Evolutionary conservation across 352 stramenopile genomes (phyloP).

Genomic region (Phytophthora pluvialis): DNA sequence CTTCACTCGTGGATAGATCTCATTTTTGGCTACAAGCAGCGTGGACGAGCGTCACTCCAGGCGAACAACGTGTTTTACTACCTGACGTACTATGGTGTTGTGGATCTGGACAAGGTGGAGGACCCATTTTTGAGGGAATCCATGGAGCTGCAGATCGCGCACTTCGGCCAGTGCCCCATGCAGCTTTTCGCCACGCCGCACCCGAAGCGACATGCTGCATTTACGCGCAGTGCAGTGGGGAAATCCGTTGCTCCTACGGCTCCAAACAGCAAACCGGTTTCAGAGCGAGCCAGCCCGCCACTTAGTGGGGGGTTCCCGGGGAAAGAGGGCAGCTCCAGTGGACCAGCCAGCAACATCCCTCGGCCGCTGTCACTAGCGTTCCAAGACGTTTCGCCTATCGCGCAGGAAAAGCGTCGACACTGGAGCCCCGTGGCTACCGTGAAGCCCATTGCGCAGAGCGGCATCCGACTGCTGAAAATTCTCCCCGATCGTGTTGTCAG

Average conservation of each 20-base stretch:
- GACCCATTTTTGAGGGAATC: conserved; percentile 93
- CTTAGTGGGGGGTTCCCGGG: conserved; percentile 14
- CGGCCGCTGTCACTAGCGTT: conserved; percentile 73
- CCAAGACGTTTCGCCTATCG: conserved; percentile 53
- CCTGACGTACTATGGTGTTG: conserved; percentile 92
- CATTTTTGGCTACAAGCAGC: conserved; percentile 99
- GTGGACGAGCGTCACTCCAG: conserved; percentile 92
- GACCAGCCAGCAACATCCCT: conserved; percentile 35
- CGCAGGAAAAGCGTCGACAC: conserved; percentile 61
- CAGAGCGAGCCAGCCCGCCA: conserved; percentile 22
- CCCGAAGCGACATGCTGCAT: conserved; percentile 58
- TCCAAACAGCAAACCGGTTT: conserved; percentile 18
- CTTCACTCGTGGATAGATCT: conserved; percentile 99
- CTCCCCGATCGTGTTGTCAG: conserved; percentile 78
- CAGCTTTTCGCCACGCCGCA: conserved; percentile 91
- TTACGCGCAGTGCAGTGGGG: conserved; percentile 32
- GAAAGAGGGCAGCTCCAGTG: conserved; percentile 6
- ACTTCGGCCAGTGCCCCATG: conserved; percentile 99
- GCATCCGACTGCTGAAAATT: conserved; percentile 73
- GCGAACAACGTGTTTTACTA: conserved; percentile 98
- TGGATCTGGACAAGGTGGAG: conserved; percentile 97
- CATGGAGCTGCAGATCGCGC: conserved; percentile 98
- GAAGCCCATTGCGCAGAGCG: conserved; percentile 62
- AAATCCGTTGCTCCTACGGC: conserved; percentile 9
- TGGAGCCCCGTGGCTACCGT: conserved; percentile 70